These are phyloP conservation scores for Gaeumannomyces sp. DNA, from an alignment of 2,329 filamentous ascomycete genomes.

Conservation along the genomic window DNA sequence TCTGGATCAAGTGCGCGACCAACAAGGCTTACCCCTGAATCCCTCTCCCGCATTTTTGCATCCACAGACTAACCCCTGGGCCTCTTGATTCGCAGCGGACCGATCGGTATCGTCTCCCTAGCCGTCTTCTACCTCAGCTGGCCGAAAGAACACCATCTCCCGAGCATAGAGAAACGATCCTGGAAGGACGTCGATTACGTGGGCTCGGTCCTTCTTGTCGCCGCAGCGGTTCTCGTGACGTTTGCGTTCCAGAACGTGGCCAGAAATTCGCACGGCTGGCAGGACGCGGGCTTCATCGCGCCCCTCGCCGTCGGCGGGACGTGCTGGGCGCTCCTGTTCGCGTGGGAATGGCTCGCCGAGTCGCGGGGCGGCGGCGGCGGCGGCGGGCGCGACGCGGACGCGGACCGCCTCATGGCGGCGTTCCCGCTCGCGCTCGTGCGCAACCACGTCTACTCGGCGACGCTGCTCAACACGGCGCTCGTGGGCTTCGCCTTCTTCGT, in stretches of 20 bases:
- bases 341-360: slow-evolving; percentile 32
- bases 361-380: background rate
- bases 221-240: slow-evolving; percentile 47
- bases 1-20: slow-evolving; percentile 49
- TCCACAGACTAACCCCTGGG: slow-evolving; percentile 9
- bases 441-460: slow-evolving; percentile 38
- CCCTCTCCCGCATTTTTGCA: background rate
- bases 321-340: slow-evolving; percentile 30
- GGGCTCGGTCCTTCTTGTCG: slow-evolving; percentile 47
- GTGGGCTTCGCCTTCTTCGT: slow-evolving; percentile 45
- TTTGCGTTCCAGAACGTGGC: slow-evolving; percentile 52
- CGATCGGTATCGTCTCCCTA: slow-evolving; percentile 41
- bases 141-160: slow-evolving; percentile 38
- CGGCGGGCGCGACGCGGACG: too few species aligned
- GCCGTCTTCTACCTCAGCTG: slow-evolving; percentile 42
- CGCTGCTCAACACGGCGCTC: slow-evolving; percentile 38
- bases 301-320: slow-evolving; percentile 32
- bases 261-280: slow-evolving; percentile 33
- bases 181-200: slow-evolving; percentile 48
- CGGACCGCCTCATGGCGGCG: slow-evolving; percentile 31
- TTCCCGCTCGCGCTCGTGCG: slow-evolving; percentile 43
- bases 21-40: too few species aligned
- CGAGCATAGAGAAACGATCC: slow-evolving; percentile 29
- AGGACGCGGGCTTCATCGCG: slow-evolving; percentile 32
- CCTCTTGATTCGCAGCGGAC: slow-evolving; percentile 34